phyloP scores from a whole-genome alignment of 2,329 filamentous ascomycete species.

The Paraconiothyrium sp. region DNA sequence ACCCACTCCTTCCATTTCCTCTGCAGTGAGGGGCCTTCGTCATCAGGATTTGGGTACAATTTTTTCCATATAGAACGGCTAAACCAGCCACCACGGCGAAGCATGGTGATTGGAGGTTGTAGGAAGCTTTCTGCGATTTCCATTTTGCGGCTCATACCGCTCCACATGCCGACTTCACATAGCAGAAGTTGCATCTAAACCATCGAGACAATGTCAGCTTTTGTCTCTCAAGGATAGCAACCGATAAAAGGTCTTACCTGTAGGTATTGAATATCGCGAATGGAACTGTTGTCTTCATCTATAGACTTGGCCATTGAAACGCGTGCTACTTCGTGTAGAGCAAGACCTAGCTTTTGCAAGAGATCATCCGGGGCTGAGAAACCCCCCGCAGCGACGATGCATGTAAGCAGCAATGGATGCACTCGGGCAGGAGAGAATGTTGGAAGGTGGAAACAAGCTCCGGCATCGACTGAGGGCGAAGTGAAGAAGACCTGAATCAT shows the following conservation, averaged over 20 bases:
- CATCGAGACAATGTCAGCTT: not conserved
- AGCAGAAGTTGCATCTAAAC: constrained; percentile 55
- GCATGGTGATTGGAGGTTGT: constrained; percentile 65
- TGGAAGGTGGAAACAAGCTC: constrained; percentile 69
- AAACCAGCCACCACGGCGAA: constrained; percentile 67
- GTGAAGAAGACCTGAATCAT: constrained; percentile 70
- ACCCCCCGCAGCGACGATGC: constrained; percentile 69
- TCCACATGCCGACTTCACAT: constrained; percentile 66
- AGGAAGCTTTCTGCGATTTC: constrained; percentile 68
- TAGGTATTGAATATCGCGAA: constrained; percentile 62
- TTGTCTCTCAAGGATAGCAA: not conserved
- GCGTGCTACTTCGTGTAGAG: constrained; percentile 59
- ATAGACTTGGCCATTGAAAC: constrained; percentile 53
- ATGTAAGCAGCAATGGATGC: constrained; percentile 67
- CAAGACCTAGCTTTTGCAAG: constrained; percentile 68
- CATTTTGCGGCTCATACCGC: constrained; percentile 67
- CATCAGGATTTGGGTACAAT: constrained; percentile 62
- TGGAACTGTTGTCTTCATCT: constrained; percentile 61
- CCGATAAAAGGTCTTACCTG: constrained; percentile 27
- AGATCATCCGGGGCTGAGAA: constrained; percentile 65
- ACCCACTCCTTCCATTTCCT: constrained; percentile 74
- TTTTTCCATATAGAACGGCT: constrained; percentile 64
- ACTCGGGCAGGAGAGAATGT: constrained; percentile 66
- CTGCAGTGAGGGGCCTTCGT: constrained; percentile 66
- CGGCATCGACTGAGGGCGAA: constrained; percentile 65